phyloP scores from a whole-genome alignment of 495 filamentous ascomycete species.

The Penicillium angulare region DNA sequence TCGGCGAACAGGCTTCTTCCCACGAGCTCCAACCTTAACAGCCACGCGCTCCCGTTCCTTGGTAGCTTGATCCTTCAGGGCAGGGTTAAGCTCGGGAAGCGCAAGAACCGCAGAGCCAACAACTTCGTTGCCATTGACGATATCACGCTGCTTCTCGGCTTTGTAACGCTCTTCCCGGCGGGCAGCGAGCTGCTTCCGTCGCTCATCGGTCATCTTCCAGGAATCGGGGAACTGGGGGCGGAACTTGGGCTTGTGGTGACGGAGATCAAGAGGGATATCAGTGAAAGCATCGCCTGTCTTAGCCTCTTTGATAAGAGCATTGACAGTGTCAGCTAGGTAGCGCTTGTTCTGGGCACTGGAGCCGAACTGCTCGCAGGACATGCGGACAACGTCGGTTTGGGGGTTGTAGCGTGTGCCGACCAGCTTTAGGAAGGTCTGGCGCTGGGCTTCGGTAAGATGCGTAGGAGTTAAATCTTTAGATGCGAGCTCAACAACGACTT shows the following conservation, averaged over 20 bases:
- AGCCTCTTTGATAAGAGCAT: slow-evolving; percentile 70
- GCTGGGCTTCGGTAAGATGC: slow-evolving; percentile 62
- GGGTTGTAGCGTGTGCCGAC: slow-evolving; percentile 90
- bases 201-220: slow-evolving; percentile 75
- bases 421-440: slow-evolving; percentile 81
- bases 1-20: slow-evolving; percentile 29
- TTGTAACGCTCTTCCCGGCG: slow-evolving; percentile 46
- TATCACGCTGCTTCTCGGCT: slow-evolving; percentile 22
- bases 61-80: slow-evolving; percentile 27
- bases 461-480: slow-evolving; percentile 61
- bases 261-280: slow-evolving; percentile 86
- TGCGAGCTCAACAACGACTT: slow-evolving; percentile 89
- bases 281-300: slow-evolving; percentile 82
- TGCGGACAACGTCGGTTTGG: slow-evolving; percentile 75
- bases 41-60: slow-evolving; percentile 43
- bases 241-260: slow-evolving; percentile 74
- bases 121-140: slow-evolving; percentile 41
- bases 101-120: slow-evolving; percentile 30
- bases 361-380: slow-evolving; percentile 86
- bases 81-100: slow-evolving; percentile 38
- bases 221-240: slow-evolving; percentile 71
- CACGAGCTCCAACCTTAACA: slow-evolving; percentile 29
- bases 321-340: slow-evolving; percentile 77
- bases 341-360: slow-evolving; percentile 94
- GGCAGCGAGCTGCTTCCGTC: slow-evolving; percentile 61